Conservation (phyloP, 2,329 filamentous ascomycete genomes). For the Xylaria sp. region DNA sequence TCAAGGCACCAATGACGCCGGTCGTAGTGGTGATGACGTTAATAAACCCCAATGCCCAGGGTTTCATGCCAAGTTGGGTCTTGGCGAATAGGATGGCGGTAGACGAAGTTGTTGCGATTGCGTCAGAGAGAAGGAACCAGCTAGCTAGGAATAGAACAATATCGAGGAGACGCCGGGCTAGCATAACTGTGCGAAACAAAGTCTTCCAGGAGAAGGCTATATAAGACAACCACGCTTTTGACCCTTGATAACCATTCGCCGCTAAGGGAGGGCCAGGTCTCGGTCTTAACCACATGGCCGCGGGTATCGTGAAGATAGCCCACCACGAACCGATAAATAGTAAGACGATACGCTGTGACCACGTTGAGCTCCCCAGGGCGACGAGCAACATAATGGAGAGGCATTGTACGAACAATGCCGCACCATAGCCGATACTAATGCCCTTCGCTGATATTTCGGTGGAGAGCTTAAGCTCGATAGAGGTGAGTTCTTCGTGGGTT, state of each 20-base stretch:
- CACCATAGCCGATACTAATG: slow-evolving; percentile 93
- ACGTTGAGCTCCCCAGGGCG: slow-evolving; percentile 78
- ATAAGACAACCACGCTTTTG: slow-evolving; percentile 72
- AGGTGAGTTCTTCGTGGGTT: slow-evolving; percentile 64
- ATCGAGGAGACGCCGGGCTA: slow-evolving; percentile 78
- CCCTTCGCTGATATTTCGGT: slow-evolving; percentile 92
- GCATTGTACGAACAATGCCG: slow-evolving; percentile 85
- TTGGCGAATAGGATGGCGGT: slow-evolving; percentile 97
- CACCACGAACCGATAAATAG: slow-evolving; percentile 93
- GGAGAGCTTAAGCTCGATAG: slow-evolving; percentile 79
- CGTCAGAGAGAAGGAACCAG: slow-evolving; percentile 96
- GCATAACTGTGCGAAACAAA: slow-evolving; percentile 80
- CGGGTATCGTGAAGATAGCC: slow-evolving; percentile 89
- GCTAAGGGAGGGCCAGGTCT: slow-evolving; percentile 86
- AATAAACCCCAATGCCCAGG: slow-evolving; percentile 89
- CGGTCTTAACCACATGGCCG: slow-evolving; percentile 86
- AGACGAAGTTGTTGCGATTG: slow-evolving; percentile 92
- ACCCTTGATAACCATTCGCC: slow-evolving; percentile 53
- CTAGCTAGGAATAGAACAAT: slow-evolving; percentile 83
- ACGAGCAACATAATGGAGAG: slow-evolving; percentile 82
- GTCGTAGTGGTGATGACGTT: slow-evolving; percentile 89
- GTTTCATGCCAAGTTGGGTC: slow-evolving; percentile 88
- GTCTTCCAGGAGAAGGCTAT: slow-evolving; percentile 87
- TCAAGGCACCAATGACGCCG: slow-evolving; percentile 88
- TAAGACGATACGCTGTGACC: slow-evolving; percentile 86